Percentiles rank a stretch among this genome's conserved stretches.
Evolutionary conservation across 495 filamentous ascomycete genomes (phyloP).

Genomic region (Cercophora newfieldiana): DNA sequence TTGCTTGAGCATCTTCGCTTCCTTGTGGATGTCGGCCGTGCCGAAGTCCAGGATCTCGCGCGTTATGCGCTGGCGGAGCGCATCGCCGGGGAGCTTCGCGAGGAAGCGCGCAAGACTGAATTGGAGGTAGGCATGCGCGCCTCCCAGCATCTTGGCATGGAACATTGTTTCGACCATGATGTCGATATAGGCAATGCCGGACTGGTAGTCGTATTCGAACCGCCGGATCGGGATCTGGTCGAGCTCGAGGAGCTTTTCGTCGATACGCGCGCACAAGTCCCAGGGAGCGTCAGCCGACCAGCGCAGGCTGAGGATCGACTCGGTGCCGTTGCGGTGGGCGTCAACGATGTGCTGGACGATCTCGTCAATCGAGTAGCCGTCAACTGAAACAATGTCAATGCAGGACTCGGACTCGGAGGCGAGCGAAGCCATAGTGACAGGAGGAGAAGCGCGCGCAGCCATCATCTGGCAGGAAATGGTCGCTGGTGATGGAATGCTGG

Average conservation of each 20-base stretch:
- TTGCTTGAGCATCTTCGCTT: conserved; percentile 8
- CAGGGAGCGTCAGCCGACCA: conserved; percentile 7
- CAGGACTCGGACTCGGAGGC: background rate
- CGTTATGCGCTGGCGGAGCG: no score
- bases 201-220: conserved; percentile 19
- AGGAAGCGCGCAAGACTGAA: background rate
- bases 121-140: conserved; percentile 4
- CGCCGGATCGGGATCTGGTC: conserved; percentile 11
- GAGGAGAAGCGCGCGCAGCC: conserved; percentile 1
- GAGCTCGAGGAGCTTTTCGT: conserved; percentile 10
- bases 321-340: conserved; percentile 11
- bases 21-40: background rate
- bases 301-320: conserved; percentile 17
- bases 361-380: conserved; percentile 14
- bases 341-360: conserved; percentile 13
- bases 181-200: conserved; percentile 11
- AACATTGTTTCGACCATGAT: conserved; percentile 14
- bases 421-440: background rate
- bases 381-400: conserved; percentile 7
- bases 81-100: background rate
- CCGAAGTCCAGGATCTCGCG: background rate
- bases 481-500: no score
- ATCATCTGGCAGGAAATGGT: no score
- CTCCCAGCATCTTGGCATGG: conserved; percentile 9
- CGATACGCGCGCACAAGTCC: conserved; percentile 1